These are phyloP conservation scores for Serendipita sp. DNA, from an alignment of 768 basidiomycete genomes.

Conservation along the genomic window DNA sequence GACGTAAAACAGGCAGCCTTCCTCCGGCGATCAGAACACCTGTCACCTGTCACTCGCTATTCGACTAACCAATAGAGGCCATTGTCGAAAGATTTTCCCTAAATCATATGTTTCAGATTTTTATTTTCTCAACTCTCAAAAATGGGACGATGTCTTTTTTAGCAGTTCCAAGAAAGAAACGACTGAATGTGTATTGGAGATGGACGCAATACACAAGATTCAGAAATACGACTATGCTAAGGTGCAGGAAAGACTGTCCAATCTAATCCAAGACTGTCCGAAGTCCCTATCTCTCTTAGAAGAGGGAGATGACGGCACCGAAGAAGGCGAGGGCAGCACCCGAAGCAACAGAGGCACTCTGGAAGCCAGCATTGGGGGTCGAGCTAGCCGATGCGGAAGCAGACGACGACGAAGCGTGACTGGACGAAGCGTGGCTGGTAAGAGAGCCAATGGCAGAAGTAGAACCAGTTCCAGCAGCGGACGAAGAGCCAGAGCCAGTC, in stretches of 20 bases:
- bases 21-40: too few relatives aligned
- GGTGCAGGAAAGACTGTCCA: not conserved
- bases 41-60: too few relatives aligned
- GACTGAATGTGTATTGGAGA: not conserved
- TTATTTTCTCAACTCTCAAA: too few relatives aligned
- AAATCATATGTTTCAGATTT: too few relatives aligned
- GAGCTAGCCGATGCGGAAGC: not conserved
- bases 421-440: not conserved
- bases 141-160: too few relatives aligned
- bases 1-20: too few relatives aligned
- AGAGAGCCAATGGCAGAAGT: not conserved
- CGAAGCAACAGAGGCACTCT: not conserved
- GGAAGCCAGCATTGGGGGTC: not conserved
- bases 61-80: too few relatives aligned
- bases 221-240: not conserved
- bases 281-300: not conserved
- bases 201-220: not conserved
- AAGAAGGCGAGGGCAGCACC: conserved; percentile 1
- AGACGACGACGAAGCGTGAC: not conserved
- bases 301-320: not conserved
- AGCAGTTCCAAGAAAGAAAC: not conserved
- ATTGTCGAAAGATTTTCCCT: too few relatives aligned
- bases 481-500: not conserved
- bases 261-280: not conserved
- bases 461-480: not conserved